Evolutionary conservation across 495 filamentous ascomycete species (phyloP).

Genomic region (Letharia lupina): DNA sequence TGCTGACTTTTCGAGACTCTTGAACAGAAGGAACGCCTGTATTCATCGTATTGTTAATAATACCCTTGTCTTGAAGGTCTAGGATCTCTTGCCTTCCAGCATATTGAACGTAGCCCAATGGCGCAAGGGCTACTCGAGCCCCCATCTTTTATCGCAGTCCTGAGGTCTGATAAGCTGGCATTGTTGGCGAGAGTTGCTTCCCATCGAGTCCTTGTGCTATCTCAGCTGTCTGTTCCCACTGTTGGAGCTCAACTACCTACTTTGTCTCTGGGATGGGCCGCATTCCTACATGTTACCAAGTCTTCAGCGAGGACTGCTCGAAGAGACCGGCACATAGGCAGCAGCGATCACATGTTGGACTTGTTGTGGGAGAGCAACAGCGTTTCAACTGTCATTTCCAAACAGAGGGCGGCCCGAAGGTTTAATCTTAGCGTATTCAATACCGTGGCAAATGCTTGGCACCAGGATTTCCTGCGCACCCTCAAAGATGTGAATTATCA

Average conservation of each 20-base stretch:
- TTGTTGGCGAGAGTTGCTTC: constrained; percentile 53
- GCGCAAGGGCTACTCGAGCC: constrained; percentile 52
- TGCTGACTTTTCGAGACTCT: constrained; percentile 51
- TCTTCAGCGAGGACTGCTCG: background rate
- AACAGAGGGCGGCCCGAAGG: constrained; percentile 4
- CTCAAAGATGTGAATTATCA: too few species aligned
- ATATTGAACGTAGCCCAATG: constrained; percentile 73
- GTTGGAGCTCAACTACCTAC: background rate
- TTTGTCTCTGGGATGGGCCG: constrained; percentile 15
- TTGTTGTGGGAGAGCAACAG: background rate
- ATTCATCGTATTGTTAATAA: constrained; percentile 13
- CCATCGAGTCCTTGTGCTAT: constrained; percentile 43
- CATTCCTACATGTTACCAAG: constrained; percentile 14
- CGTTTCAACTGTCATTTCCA: background rate
- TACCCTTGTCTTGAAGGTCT: background rate
- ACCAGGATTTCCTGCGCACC: too few species aligned
- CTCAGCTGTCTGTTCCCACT: background rate
- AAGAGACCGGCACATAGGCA: background rate
- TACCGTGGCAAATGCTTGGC: too few species aligned
- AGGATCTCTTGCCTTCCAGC: constrained; percentile 67
- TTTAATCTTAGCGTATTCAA: too few species aligned
- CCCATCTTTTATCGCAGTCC: constrained; percentile 51
- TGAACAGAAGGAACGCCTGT: constrained; percentile 75
- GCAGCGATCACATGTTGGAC: background rate
- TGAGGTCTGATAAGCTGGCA: constrained; percentile 54